These are phyloP conservation scores for Globisporangium spinosum DNA, from an alignment of 352 stramenopile species.

Conservation along the genomic window DNA sequence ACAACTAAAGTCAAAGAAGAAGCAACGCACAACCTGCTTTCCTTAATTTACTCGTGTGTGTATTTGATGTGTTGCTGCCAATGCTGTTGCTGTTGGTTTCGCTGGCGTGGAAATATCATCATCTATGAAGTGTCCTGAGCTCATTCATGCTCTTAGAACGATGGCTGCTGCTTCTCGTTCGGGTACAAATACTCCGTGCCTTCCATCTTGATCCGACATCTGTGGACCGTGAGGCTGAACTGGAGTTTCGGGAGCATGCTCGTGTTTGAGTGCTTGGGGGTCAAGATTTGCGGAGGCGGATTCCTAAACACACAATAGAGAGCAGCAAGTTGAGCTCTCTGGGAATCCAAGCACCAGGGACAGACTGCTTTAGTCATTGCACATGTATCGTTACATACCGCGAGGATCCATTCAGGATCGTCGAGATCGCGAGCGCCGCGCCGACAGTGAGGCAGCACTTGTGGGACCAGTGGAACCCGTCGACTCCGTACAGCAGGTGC, in stretches of 20 bases:
- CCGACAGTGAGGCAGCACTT: conserved; percentile 83
- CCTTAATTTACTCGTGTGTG: conserved; percentile 10
- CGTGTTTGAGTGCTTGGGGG: conserved; percentile 43
- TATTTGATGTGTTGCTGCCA: background rate
- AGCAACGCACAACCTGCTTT: background rate
- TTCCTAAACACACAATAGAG: conserved; percentile 13
- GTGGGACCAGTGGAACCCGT: conserved; percentile 84
- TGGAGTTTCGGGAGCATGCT: conserved; percentile 71
- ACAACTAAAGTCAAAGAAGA: conserved; percentile 8
- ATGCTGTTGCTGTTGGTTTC: background rate
- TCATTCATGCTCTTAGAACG: background rate
- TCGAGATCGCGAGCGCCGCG: conserved; percentile 76
- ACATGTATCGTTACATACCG: conserved; percentile 12
- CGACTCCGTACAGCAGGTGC: conserved; percentile 76
- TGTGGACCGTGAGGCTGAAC: conserved; percentile 77
- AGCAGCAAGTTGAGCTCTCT: conserved; percentile 15
- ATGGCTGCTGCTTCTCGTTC: conserved; percentile 14
- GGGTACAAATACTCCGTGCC: conserved; percentile 67
- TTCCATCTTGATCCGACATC: conserved; percentile 79
- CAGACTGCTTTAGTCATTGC: background rate
- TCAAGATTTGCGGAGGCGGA: conserved; percentile 28
- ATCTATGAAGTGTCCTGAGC: background rate
- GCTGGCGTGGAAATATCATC: background rate
- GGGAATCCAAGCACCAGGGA: conserved; percentile 1
- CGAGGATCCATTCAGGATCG: conserved; percentile 66